Conservation (phyloP, 2,329 filamentous ascomycete genomes). For the Cryoendolithus antarcticus region DNA sequence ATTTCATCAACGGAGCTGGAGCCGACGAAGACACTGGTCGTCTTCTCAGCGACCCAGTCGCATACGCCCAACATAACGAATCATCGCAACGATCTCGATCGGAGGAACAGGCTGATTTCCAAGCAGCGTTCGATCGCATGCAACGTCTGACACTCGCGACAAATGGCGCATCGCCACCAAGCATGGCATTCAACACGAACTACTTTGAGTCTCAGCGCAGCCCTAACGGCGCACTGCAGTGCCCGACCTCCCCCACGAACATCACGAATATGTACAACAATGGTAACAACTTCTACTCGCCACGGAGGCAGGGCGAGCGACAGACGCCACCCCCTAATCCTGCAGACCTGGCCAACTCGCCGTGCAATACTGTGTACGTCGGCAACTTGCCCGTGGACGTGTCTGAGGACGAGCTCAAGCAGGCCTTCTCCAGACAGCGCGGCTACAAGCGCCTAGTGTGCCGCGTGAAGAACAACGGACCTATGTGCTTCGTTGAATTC, state of each 20-base stretch:
- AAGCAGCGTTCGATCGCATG: too few relatives aligned
- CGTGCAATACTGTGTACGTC: conserved; percentile 95
- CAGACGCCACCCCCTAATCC: conserved; percentile 82
- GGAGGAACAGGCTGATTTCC: not conserved
- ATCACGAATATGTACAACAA: conserved; percentile 46
- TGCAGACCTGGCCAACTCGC: conserved; percentile 78
- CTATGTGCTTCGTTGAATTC: conserved; percentile 99
- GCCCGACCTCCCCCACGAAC: conserved; percentile 39
- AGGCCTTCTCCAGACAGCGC: conserved; percentile 81
- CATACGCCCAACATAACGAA: conserved; percentile 53
- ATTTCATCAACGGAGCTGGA: conserved; percentile 57
- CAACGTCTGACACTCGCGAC: too few relatives aligned
- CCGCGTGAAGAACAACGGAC: conserved; percentile 85
- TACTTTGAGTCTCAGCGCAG: conserved; percentile 11
- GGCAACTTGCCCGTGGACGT: conserved; percentile 91
- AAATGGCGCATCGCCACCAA: too few relatives aligned
- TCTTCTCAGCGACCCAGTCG: conserved; percentile 59
- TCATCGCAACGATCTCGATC: not conserved
- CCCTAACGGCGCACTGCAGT: conserved; percentile 31
- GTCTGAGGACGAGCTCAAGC: conserved; percentile 89
- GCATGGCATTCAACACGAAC: not conserved
- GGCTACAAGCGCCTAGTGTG: conserved; percentile 95
- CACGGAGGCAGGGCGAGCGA: conserved; percentile 30
- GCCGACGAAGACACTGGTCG: conserved; percentile 60
- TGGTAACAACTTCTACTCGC: conserved; percentile 32